Evolutionary conservation across 441 rosid genomes (phyloP), one percentile per base, ranked within the genome.

Genomic region (Croton laevigatus): DNA sequence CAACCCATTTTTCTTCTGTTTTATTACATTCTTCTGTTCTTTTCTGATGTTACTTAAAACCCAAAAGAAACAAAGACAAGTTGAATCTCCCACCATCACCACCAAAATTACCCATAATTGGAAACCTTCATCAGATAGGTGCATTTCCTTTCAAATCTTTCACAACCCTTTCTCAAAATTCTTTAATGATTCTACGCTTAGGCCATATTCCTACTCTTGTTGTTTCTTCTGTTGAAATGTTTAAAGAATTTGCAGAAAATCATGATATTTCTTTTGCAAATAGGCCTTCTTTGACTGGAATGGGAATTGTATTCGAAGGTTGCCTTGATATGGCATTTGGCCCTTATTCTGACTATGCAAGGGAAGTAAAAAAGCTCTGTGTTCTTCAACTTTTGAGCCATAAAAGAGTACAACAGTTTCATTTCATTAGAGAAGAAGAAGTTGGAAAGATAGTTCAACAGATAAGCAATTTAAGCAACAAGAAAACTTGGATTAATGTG

Each of bases 71-170:
- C 8, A 61, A 7, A 6, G 9, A 71, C 17, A 71, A 76, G 46
- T 64, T 57, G 38, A 76, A 76, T 17, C 70, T 80, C 17, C 91
- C 88, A 7, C 87, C 91, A 14, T 82, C 79, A 0, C 86, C 83
- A 4, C 74, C 75, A 6, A 75, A 60, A 53, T 58, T 81, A 38
- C 86, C 86, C 0, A 46, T 81, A 20, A 73, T 85, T 0, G 84
- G 86, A 4, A 82, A 82, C 67, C 76, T 82, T 57, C 84, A 72
- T 74, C 85, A 78, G 61, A 22, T 82, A 17, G 66, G 78, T n/a
- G 40, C 65, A 45, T 55, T 34, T 5, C 82, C 78, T 2, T 73
- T 81, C 58, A 72, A 53, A 14, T 72, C 81, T n/a, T 69, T 82
- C 61, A 71, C 5, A 60, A 1, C 37, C n/a, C 78, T 82, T 8